A percentile compares a stretch with the other conserved stretches of the same genome.
phyloP scores from a whole-genome alignment of 1,284 basidiomycete genomes.

The Cerioporus squamosus region DNA sequence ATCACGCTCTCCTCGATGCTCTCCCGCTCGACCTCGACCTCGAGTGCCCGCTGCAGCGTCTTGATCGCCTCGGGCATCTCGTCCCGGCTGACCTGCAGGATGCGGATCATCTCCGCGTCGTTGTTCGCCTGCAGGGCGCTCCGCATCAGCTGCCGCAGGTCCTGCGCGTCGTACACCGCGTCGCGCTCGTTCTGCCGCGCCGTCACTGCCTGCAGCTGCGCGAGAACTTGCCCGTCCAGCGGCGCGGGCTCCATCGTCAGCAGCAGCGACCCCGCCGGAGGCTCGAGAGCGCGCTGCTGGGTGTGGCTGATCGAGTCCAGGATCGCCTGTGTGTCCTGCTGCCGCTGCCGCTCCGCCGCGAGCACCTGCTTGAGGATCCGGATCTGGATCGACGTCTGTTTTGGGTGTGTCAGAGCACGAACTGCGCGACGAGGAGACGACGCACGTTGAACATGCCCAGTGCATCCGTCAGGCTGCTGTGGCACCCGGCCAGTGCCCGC shows the following conservation, averaged over 20 bases:
- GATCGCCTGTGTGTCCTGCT: constrained; percentile 33
- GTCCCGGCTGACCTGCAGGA: too few relatives aligned
- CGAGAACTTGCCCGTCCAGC: constrained; percentile 12
- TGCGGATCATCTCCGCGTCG: too few relatives aligned
- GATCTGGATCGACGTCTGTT: constrained; percentile 55
- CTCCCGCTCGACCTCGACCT: too few relatives aligned
- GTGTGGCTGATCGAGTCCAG: constrained; percentile 24
- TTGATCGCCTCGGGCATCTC: too few relatives aligned
- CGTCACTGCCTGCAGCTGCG: constrained; percentile 27
- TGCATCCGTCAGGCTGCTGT: constrained; percentile 38
- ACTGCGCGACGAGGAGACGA: neutral
- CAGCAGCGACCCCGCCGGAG: constrained; percentile 6
- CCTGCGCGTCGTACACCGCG: constrained; percentile 53
- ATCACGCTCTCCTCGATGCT: too few relatives aligned
- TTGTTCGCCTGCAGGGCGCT: constrained; percentile 58
- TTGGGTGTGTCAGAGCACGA: neutral
- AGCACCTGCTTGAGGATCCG: constrained; percentile 63
- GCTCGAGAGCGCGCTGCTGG: constrained; percentile 1
- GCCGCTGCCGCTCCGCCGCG: constrained; percentile 37
- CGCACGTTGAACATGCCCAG: constrained; percentile 24
- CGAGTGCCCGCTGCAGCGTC: too few relatives aligned
- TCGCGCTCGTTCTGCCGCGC: constrained; percentile 60
- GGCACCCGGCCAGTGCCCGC: constrained; percentile 56
- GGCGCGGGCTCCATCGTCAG: constrained; percentile 17
- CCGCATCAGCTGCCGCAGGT: constrained; percentile 62